A percentile compares a stretch with the other conserved stretches of the same genome.
Conservation (phyloP, 2,329 filamentous ascomycete species). For the Diaporthe citriasiana region DNA sequence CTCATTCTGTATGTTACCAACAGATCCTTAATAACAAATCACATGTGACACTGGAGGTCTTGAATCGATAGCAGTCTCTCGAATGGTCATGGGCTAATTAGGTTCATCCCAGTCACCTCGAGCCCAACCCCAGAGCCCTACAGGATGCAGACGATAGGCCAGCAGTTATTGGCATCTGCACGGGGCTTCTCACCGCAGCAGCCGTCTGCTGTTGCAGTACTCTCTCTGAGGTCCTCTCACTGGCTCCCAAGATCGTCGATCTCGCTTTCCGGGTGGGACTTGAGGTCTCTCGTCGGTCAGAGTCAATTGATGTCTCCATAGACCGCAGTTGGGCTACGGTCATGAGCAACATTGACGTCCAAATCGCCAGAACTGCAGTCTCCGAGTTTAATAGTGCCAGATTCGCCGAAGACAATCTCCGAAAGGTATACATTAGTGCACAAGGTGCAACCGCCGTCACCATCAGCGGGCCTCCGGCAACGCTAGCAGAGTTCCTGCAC, state of each 20-base stretch:
- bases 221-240: not conserved
- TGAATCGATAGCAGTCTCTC: not conserved
- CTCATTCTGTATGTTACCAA: not conserved
- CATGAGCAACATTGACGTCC: not conserved
- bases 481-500: not conserved
- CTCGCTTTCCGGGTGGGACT: not conserved
- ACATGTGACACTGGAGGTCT: no score
- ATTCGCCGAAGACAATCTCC: not conserved
- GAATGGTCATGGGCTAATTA: not conserved
- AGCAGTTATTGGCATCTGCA: not conserved
- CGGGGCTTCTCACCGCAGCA: slow-evolving; percentile 1
- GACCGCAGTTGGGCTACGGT: slow-evolving; percentile 9
- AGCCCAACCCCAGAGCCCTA: not conserved
- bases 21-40: not conserved
- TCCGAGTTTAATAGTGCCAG: not conserved
- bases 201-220: not conserved
- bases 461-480: slow-evolving; percentile 2
- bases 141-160: not conserved
- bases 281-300: not conserved
- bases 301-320: not conserved
- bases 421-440: not conserved
- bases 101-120: not conserved
- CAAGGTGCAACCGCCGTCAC: not conserved
- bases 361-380: not conserved
- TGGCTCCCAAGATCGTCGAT: not conserved